A percentile compares a stretch with the other conserved stretches of the same genome.
Evolutionary conservation across 2,329 filamentous ascomycete species (phyloP).

Genomic region (Aspergillus puulaauensis): DNA sequence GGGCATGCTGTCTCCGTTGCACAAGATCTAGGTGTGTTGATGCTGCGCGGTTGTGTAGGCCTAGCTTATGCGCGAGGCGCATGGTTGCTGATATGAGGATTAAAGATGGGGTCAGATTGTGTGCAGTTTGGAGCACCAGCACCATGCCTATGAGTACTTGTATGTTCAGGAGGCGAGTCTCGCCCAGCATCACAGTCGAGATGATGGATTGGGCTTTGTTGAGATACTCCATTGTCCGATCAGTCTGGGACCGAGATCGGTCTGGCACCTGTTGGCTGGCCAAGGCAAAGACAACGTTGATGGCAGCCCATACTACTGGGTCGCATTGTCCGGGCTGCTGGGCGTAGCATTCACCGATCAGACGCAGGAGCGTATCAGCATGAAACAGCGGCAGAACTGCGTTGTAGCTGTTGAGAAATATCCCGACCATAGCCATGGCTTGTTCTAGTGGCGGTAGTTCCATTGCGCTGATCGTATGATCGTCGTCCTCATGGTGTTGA

Average conservation of each 20-base stretch:
- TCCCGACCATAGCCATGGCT: not conserved
- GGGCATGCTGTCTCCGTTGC: not conserved
- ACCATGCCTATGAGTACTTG: not conserved
- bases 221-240: not conserved
- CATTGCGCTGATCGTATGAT: not conserved
- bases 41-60: not conserved
- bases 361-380: not conserved
- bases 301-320: not conserved
- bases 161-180: not conserved
- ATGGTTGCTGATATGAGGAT: not conserved
- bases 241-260: not conserved
- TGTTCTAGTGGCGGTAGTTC: not conserved
- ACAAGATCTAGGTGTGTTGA: not conserved
- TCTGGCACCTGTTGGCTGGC: not conserved
- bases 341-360: not conserved
- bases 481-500: not conserved
- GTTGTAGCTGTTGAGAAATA: not conserved
- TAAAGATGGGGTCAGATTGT: not conserved
- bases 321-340: not conserved
- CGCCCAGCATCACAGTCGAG: not conserved
- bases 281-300: slow-evolving; percentile 1
- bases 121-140: not conserved
- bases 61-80: not conserved
- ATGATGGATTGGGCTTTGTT: not conserved
- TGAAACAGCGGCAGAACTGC: not conserved